Conservation (phyloP, 108 stramenopile genomes). For the Epipyxis sp. region DNA sequence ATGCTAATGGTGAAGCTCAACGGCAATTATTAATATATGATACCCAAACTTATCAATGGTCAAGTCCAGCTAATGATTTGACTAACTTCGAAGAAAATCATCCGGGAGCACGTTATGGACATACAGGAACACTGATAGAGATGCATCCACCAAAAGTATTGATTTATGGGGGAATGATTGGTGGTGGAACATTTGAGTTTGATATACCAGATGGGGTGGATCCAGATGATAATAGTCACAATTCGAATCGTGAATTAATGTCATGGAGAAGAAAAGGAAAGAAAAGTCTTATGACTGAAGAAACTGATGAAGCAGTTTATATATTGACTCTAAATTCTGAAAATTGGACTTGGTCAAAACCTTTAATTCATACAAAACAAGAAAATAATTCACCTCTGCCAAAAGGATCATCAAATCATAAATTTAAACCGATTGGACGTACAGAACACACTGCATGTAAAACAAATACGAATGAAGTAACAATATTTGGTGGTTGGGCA, state of each 20-base stretch:
- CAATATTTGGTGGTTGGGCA: conserved; percentile 28
- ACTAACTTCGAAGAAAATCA: conserved; percentile 23
- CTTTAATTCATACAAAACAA: background rate
- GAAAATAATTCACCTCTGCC: no score
- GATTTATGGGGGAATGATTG: conserved; percentile 28
- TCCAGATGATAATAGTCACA: background rate
- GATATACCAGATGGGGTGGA: conserved; percentile 8
- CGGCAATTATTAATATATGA: conserved; percentile 21
- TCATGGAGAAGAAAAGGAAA: conserved; percentile 8
- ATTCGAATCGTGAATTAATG: conserved; percentile 2
- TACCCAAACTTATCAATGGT: conserved; percentile 15
- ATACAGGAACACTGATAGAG: conserved; percentile 23
- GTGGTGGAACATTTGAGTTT: conserved; percentile 17
- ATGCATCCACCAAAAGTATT: conserved; percentile 30
- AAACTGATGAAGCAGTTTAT: conserved; percentile 17
- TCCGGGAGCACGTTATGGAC: conserved; percentile 29
- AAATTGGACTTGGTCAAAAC: conserved; percentile 22
- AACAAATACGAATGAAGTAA: conserved; percentile 24
- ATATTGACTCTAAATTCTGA: conserved; percentile 19
- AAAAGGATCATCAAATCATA: no score
- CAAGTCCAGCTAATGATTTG: background rate
- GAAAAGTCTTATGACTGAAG: background rate
- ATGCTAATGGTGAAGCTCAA: conserved; percentile 4
- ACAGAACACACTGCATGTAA: conserved; percentile 17
- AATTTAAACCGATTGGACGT: background rate